Base-by-base conservation (phyloP, 1,284 basidiomycete species). In the Moesziomyces antarcticus region DNA sequence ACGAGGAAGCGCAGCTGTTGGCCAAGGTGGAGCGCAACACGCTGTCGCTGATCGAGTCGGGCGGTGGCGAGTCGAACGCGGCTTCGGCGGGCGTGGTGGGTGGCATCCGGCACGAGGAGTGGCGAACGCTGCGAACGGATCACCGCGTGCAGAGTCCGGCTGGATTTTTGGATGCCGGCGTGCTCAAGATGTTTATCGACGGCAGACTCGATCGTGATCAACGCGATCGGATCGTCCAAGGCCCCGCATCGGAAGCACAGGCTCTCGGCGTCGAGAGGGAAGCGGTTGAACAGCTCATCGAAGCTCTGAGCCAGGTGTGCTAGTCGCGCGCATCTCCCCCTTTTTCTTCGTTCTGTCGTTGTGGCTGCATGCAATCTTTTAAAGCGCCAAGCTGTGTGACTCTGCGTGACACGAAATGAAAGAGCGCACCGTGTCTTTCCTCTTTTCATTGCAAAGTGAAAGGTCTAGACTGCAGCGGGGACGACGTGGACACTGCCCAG, bases 81-180 rank as follows among this genome's bases (percentile, higher is more conserved):
- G 49, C 45, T n/a, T 48, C 63, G 13, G 58, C 59, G 13, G 55
- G 51, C 1, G 50, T 61, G 0, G 62, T 71, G 1, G 73, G 76
- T 11, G 59, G 53, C n/a, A 77, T 83, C 22, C 45, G 66, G 2
- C 61, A 70, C 49, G 35, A 53, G 16, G 76, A 81, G 30, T 83
- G 77, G 75, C 68, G 82, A 11, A 82, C 81, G 14, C 56, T 79
- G 4, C 68, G 81, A 16, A 82, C 81, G n/a, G 82, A 83, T 48
- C 81, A 81, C 44, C 62, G 80, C n/a, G 66, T 69, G n/a, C 60
- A 66, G 35, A 47, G 67, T 13, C 66, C 78, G 3, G 59, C 54
- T 18, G 75, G 75, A 13, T 60, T 83, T 27, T 30, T 82, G 11
- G 82, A 83, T 47, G 78, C 73, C n/a, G 75, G 79, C 20, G 41